Evolutionary conservation across 129 eudicot genomes (phyloP), one percentile per base, ranked within the genome.

Genomic region (Flaveria brownii): DNA sequence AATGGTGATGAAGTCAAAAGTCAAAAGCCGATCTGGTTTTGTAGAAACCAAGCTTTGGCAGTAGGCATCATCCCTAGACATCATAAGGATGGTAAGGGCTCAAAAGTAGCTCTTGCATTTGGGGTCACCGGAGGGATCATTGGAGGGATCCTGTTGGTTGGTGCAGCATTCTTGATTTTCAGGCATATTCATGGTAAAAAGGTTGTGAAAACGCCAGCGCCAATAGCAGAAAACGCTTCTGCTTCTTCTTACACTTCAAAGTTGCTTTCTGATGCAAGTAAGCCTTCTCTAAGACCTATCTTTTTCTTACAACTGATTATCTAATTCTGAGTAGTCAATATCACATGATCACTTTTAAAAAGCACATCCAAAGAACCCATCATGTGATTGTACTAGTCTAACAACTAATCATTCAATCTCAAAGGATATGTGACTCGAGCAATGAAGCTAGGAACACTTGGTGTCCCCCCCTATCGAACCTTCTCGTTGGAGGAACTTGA

Each of bases 11-110:
- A 73, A 66, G 51, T 43, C 51, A 57, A 49, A 66, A 79, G 77
- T 76, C 99, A 95, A 78, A 87, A 88, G 45, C 85, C 87, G 2
- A 16, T 81, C 30, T 80, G 89, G 36, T 89, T 82, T 72, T 95
- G 99, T 83, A 84, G 84, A 36, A 95, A 80, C 78, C 87, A 77
- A 84, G 99, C 99, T 65, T 78, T 95, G 77, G 99, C 99, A 16
- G 99, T 92, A 39, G 96, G 96, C 55, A 74, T 91, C 56, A 39
- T 87, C 72, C 94, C 97, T 45, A 83, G 77, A 52, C 78, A 51
- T 47, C 77, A 76, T 25, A 83, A 81, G 72, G 22, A 28, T 33
- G 71, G 79, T 36, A 72, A 82, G 50, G 75, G 70, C 23, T 78
- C 89, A 18, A 87, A 81, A 79, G 56, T 61, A 28, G 81, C 82